phyloP scores from a whole-genome alignment of 257 asterid genomes.

The Penstemon barbatus region DNA sequence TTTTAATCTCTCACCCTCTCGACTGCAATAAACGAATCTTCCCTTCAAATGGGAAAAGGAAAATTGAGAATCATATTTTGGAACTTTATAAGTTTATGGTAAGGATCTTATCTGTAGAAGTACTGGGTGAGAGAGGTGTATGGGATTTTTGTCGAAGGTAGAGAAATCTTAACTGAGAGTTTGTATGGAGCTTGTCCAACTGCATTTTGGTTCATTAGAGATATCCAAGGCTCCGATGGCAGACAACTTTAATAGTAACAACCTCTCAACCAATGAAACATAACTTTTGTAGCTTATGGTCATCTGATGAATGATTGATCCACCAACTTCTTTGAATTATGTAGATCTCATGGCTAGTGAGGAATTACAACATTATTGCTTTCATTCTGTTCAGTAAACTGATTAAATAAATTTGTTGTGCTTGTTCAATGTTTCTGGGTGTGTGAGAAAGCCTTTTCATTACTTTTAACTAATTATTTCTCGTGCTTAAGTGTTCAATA shows the following conservation, averaged over 20 bases:
- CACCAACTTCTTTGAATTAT: slow-evolving; percentile 1
- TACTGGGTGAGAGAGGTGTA: slow-evolving; percentile 4
- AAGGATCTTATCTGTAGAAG: not conserved
- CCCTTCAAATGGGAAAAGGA: slow-evolving; percentile 6
- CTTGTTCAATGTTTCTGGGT: not conserved
- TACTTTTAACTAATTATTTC: not conserved
- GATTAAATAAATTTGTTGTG: too few relatives aligned
- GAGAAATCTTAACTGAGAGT: not conserved
- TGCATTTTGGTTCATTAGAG: not conserved
- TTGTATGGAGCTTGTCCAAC: not conserved
- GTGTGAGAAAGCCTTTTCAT: not conserved
- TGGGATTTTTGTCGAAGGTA: slow-evolving; percentile 10
- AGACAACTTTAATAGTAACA: slow-evolving; percentile 1
- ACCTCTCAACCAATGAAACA: slow-evolving; percentile 11
- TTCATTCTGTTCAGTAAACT: slow-evolving; percentile 6
- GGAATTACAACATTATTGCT: not conserved
- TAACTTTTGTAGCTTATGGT: slow-evolving; percentile 2
- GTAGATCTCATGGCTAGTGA: not conserved
- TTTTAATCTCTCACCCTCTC: not conserved
- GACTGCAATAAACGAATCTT: not conserved
- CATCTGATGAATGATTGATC: slow-evolving; percentile 18
- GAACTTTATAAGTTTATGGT: too few relatives aligned
- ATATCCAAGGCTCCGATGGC: not conserved
- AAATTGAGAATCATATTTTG: slow-evolving; percentile 1
- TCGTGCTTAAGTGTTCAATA: slow-evolving; percentile 15